Evolutionary conservation across 768 basidiomycete genomes (phyloP), one percentile per base, ranked within the genome.

Genomic region (Clitopilus hobsonii): DNA sequence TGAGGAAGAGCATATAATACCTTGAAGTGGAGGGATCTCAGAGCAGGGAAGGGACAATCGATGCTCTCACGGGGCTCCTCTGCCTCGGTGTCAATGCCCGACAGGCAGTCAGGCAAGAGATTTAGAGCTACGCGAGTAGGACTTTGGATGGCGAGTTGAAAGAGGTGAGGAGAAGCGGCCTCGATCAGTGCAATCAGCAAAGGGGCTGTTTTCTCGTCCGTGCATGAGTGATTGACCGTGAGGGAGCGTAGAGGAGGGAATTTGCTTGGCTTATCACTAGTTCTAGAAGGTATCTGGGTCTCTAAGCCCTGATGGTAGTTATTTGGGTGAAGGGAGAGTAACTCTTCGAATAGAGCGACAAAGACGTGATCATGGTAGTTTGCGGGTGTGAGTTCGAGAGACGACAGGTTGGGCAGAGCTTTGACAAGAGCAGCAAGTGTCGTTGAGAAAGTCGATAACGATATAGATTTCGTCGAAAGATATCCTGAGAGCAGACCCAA

Each of bases 61-160:
- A 23, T 5, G 16, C 24, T 48, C 45, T 13, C n/a, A 49, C 6
- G 14, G 10, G 27, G 6, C 24, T 22, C 7, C 29, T 27, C 49
- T 27, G 13, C 25, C 16, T 5, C 26, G 10, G 18, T 13, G 65
- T 30, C 0, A 67, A 67, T 24, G 82, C 63, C 24, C 61, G 62
- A 57, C 5, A 82, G 63, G 81, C 81, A 82, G 0, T 67, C 71
- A 10, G 78, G 74, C 5, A 80, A 69, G 23, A 73, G 61, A 18
- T 76, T 62, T 13, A 81, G 63, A 20, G 79, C 69, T 7, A 71
- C 65, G 41, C 80, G 65, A 5, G 68, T 70, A 32, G 79, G 77
- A 53, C 69, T 69, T 24, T 64, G 27, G 14, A 77, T 52, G 14
- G 68, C 68, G 51, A 76, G 57, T 24, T 54, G 64, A 8, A 55